Evolutionary conservation across 768 basidiomycete species (phyloP).

Genomic region (Tephrocybe sp.): DNA sequence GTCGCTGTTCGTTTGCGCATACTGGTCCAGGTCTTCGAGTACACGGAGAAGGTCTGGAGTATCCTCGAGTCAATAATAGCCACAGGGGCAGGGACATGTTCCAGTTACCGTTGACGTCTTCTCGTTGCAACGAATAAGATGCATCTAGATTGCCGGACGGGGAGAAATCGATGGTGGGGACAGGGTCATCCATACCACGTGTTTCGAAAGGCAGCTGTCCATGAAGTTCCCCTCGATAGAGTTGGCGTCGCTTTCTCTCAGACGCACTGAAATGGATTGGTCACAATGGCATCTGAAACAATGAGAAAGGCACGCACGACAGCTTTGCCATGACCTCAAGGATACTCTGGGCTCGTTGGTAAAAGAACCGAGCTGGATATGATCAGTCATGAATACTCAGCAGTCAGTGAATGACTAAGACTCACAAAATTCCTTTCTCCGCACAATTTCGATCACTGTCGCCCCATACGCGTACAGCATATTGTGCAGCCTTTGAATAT

Average conservation of each 20-base stretch:
- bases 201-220: conserved; percentile 87
- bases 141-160: conserved; percentile 62
- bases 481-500: conserved; percentile 83
- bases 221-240: conserved; percentile 82
- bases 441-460: conserved; percentile 85
- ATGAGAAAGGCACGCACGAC: conserved; percentile 51
- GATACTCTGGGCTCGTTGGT: conserved; percentile 75
- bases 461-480: conserved; percentile 93
- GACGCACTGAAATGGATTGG: conserved; percentile 43
- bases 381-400: no score
- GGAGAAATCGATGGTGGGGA: conserved; percentile 78
- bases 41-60: conserved; percentile 55
- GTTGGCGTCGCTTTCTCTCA: conserved; percentile 79
- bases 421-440: conserved; percentile 87
- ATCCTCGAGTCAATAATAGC: conserved; percentile 13
- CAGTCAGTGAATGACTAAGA: conserved; percentile 1
- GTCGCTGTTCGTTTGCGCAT: conserved; percentile 45
- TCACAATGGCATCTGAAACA: conserved; percentile 3
- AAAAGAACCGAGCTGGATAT: conserved; percentile 70
- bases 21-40: conserved; percentile 63
- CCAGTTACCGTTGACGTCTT: conserved; percentile 68
- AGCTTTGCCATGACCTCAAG: conserved; percentile 86
- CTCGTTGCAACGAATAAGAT: conserved; percentile 63
- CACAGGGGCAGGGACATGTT: conserved; percentile 16
- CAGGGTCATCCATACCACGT: conserved; percentile 75